phyloP scores from a whole-genome alignment of 805 yeast genomes.

The Schwanniomyces pseudopolymorphus region DNA sequence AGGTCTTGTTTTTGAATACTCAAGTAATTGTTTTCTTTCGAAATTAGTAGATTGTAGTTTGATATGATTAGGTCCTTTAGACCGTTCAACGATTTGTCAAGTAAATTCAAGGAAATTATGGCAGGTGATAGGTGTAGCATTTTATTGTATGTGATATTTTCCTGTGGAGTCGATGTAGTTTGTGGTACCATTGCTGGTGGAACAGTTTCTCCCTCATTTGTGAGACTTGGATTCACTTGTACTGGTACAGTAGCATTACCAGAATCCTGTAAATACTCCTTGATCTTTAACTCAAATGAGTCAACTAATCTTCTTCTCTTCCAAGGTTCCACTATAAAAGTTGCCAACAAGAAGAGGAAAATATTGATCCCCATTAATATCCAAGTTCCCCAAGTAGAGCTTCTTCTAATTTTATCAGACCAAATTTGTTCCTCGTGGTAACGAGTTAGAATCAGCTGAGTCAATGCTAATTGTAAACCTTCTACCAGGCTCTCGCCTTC shows the following conservation, averaged over 20 bases:
- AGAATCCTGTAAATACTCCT: slow-evolving; percentile 26
- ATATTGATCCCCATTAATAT: slow-evolving; percentile 85
- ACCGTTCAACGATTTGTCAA: slow-evolving; percentile 15
- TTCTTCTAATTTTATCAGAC: slow-evolving; percentile 93
- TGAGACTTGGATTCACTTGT: neutral
- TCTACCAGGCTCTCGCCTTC: slow-evolving; percentile 64
- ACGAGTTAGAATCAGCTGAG: slow-evolving; percentile 77
- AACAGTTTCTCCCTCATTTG: neutral
- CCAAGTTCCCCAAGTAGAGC: slow-evolving; percentile 97
- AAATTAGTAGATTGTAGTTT: slow-evolving; percentile 16
- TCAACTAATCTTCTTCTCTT: slow-evolving; percentile 77
- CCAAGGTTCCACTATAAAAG: slow-evolving; percentile 92
- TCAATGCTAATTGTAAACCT: slow-evolving; percentile 62
- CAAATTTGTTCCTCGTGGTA: slow-evolving; percentile 97
- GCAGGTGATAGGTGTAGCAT: neutral
- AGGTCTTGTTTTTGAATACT: slow-evolving; percentile 23
- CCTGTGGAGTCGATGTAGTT: no score
- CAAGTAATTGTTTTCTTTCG: slow-evolving; percentile 11
- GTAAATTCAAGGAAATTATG: neutral
- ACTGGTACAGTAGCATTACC: neutral
- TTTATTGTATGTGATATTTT: no score
- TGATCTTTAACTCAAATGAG: slow-evolving; percentile 80
- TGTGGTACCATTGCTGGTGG: no score
- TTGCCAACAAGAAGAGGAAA: slow-evolving; percentile 73
- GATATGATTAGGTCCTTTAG: slow-evolving; percentile 9